Evolutionary conservation across 495 filamentous ascomycete genomes (phyloP), one percentile per base, ranked within the genome.

Genomic region (Haplographium delicatum): DNA sequence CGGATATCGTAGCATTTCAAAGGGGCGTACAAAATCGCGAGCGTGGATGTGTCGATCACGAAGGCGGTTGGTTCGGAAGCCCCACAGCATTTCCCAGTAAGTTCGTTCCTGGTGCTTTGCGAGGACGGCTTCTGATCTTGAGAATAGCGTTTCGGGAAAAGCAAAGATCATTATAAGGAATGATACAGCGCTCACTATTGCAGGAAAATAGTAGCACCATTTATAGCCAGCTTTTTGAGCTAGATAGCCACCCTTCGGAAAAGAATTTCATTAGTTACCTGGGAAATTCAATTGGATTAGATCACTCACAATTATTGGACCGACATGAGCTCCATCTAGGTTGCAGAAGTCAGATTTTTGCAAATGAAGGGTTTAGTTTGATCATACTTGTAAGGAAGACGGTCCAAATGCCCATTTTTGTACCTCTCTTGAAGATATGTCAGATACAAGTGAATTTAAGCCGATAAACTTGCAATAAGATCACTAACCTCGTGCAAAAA

Each of bases 111-210:
- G 13, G n/a, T n/a, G n/a, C n/a, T n/a, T n/a, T 1, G 5, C 4
- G n/a, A 20, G n/a, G 11, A 7, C 37, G 26, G 19, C n/a, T 35
- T 26, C 9, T 57, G 24, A 56, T 56, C 15, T 54, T 53, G 52
- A 58, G 41, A 66, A 70, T 5, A 67, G 58, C 16, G 68, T 72
- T 48, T 73, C 69, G 1, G 69, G 69, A 19, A 71, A 60, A 23
- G 63, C 60, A 33, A 69, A 57, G 19, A 70, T 15, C 13, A 65
- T 62, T 7, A 68, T 59, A 27, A 69, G 4, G 34, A 68, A 69
- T 46, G 26, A 46, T 33, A 20, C 15, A 46, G 16, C 33, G 43
- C 8, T 46, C n/a, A n/a, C 9, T 7, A 15, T 6, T 19, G 23
- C 57, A 3, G 62, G 50, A 20, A 67, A 57, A 59, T 59, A 66